A percentile compares a stretch with the other conserved stretches of the same genome.
Conservation (phyloP, 2,329 filamentous ascomycete genomes). For the Penicillium freii region DNA sequence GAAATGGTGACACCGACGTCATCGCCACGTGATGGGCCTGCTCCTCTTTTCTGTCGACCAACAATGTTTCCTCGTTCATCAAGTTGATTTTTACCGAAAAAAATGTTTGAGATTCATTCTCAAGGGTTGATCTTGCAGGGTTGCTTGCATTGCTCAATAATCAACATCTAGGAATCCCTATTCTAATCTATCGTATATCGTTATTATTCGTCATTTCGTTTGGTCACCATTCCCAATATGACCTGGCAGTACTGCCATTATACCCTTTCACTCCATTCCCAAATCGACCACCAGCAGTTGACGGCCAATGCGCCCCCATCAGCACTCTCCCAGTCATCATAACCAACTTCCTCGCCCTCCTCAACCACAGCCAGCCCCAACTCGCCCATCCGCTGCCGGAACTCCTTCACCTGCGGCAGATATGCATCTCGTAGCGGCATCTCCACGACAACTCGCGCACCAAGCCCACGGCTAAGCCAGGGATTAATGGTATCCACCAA, state of each 20-base stretch:
- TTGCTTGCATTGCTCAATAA: conserved; percentile 4
- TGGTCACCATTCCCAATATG: conserved; percentile 1
- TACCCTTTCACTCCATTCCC: conserved; percentile 43
- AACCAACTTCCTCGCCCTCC: conserved; percentile 47
- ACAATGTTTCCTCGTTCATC: not conserved
- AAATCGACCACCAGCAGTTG: conserved; percentile 50
- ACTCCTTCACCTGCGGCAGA: conserved; percentile 59
- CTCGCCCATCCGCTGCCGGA: conserved; percentile 60
- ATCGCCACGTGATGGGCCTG: conserved; percentile 17
- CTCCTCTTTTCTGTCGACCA: conserved; percentile 3
- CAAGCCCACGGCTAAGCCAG: conserved; percentile 59
- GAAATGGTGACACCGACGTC: conserved; percentile 15
- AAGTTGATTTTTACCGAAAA: not conserved
- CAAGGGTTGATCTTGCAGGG: not conserved
- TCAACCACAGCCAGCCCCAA: conserved; percentile 55
- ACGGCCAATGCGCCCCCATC: conserved; percentile 45
- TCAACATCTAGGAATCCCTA: conserved; percentile 16
- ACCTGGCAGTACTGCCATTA: conserved; percentile 13
- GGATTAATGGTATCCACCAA: conserved; percentile 67
- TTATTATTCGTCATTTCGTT: conserved; percentile 34
- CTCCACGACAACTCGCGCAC: conserved; percentile 72
- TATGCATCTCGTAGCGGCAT: conserved; percentile 74
- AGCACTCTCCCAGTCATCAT: conserved; percentile 49
- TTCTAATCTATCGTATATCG: conserved; percentile 29
- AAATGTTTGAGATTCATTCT: not conserved